Percentiles rank a stretch among this genome's conserved stretches.
These are phyloP conservation scores for Thalassiosira profunda DNA, from an alignment of 108 stramenopile genomes.

Conservation along the genomic window DNA sequence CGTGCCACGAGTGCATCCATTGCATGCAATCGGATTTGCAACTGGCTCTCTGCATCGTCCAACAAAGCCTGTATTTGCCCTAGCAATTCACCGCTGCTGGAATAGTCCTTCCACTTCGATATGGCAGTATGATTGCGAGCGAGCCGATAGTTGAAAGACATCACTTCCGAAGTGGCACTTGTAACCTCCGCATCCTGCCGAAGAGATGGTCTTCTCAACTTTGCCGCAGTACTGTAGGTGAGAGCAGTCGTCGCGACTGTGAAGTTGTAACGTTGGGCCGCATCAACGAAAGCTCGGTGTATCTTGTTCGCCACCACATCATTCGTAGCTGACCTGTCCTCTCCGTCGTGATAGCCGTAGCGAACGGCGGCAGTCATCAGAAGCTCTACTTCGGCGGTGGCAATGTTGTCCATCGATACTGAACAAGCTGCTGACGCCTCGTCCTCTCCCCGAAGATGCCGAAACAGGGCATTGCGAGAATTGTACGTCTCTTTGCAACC, in stretches of 20 bases:
- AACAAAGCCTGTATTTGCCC: constrained; percentile 25
- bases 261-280: not conserved
- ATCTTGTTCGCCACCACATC: constrained; percentile 46
- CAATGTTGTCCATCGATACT: too few species aligned
- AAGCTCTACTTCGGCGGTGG: constrained; percentile 12
- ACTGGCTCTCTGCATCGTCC: not conserved
- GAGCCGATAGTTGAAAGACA: constrained; percentile 45
- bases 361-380: constrained; percentile 31
- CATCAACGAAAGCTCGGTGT: constrained; percentile 26
- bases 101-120: constrained; percentile 38
- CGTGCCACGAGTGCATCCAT: constrained; percentile 44
- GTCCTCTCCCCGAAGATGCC: constrained; percentile 60
- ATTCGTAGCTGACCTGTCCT: constrained; percentile 2
- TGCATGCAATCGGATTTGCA: constrained; percentile 26
- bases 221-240: constrained; percentile 57
- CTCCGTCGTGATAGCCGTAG: constrained; percentile 25
- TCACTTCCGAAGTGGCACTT: constrained; percentile 34
- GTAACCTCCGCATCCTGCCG: constrained; percentile 57
- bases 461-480: constrained; percentile 79
- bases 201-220: constrained; percentile 56
- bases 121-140: not conserved
- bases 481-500: constrained; percentile 52
- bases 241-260: constrained; percentile 28
- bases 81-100: constrained; percentile 11
- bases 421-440: constrained; percentile 1